Conservation (phyloP, 805 yeast genomes). For the Candida sphagnicola region DNA sequence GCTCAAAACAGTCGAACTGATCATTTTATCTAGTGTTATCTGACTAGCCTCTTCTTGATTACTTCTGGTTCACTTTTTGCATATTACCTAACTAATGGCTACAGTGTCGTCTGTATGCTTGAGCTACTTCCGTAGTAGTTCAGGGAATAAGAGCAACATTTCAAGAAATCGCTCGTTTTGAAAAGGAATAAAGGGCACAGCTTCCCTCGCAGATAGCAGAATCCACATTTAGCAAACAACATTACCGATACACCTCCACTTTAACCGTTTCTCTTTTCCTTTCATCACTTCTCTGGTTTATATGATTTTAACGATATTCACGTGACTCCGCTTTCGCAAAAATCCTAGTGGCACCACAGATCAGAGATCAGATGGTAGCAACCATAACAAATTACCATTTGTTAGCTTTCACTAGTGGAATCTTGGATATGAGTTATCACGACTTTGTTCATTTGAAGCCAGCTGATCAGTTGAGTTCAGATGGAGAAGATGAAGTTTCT, state of each 20-base stretch:
- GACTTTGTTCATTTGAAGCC: constrained; percentile 7
- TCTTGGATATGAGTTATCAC: constrained; percentile 6
- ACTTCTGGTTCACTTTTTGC: too few species aligned
- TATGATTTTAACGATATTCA: background rate
- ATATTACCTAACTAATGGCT: too few species aligned
- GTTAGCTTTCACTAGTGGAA: background rate
- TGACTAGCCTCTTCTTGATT: too few species aligned
- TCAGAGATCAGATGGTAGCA: background rate
- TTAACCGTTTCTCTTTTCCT: background rate
- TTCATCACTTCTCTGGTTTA: background rate
- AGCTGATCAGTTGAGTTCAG: constrained; percentile 1
- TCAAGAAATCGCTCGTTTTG: too few species aligned
- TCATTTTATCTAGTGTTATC: too few species aligned
- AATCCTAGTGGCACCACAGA: constrained; percentile 6
- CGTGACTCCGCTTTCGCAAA: constrained; percentile 1
- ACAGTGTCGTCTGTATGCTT: too few species aligned
- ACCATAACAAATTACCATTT: background rate
- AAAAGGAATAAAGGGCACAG: too few species aligned
- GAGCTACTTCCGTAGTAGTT: too few species aligned
- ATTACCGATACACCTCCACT: background rate
- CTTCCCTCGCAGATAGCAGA: too few species aligned
- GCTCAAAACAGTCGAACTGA: too few species aligned
- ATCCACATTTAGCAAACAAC: too few species aligned
- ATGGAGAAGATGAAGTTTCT: constrained; percentile 7
- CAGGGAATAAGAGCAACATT: too few species aligned